phyloP scores from a whole-genome alignment of 768 basidiomycete species.

The Kondoa malvinella region DNA sequence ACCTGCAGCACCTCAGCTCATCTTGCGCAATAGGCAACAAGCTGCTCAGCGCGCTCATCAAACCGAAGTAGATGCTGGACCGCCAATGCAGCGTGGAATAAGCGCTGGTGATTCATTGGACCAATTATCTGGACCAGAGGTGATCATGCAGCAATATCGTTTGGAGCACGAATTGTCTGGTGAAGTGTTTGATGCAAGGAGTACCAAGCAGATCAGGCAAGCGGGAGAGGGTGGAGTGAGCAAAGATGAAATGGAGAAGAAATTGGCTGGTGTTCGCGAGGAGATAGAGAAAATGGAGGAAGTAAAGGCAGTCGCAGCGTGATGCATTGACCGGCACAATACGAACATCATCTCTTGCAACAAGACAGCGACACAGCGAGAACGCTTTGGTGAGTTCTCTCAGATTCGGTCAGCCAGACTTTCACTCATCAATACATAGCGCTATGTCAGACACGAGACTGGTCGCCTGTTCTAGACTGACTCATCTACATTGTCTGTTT shows the following conservation, averaged over 20 bases:
- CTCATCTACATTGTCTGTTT: no score
- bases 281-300: no score
- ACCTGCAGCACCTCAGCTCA: background rate
- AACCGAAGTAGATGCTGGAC: background rate
- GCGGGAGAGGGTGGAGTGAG: background rate
- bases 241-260: background rate
- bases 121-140: background rate
- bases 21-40: background rate
- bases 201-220: background rate
- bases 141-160: background rate
- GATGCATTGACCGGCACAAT: no score
- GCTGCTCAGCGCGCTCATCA: background rate
- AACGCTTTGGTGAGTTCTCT: no score
- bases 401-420: no score
- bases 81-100: background rate
- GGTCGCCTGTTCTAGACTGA: no score
- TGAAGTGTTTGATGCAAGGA: background rate
- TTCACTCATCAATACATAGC: no score
- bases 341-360: no score
- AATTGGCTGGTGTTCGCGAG: no score
- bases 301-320: no score
- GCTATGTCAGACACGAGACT: no score
- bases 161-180: background rate
- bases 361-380: no score
- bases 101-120: background rate